These are phyloP conservation scores for Verticillium dahliae DNA, from an alignment of 2,329 filamentous ascomycete species.

Conservation along the genomic window DNA sequence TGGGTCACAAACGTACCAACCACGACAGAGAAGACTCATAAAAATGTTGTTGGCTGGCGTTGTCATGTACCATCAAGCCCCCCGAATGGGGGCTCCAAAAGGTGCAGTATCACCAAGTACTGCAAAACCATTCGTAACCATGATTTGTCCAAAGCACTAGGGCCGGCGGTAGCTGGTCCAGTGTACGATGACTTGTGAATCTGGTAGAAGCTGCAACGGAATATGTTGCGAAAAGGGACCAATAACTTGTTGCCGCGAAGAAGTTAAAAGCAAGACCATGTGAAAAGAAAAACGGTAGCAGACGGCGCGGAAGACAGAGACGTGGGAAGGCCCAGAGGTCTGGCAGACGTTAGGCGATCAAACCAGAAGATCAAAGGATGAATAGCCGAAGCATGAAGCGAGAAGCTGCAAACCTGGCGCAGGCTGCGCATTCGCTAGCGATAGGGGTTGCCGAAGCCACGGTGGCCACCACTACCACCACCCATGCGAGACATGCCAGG, in stretches of 20 bases:
- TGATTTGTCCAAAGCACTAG: constrained; percentile 55
- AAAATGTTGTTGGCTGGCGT: constrained; percentile 1
- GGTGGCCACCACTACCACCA: constrained; percentile 49
- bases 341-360: constrained; percentile 7
- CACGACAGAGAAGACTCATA: background rate
- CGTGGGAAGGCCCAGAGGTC: constrained; percentile 12
- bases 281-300: constrained; percentile 20
- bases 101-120: constrained; percentile 26
- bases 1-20: background rate
- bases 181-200: constrained; percentile 53
- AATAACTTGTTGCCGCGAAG: constrained; percentile 23
- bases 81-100: constrained; percentile 1
- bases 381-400: background rate
- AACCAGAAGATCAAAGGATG: background rate
- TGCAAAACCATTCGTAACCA: constrained; percentile 54
- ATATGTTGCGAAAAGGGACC: constrained; percentile 43
- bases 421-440: constrained; percentile 32
- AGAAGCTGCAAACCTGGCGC: background rate
- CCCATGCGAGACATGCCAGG: constrained; percentile 55
- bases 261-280: constrained; percentile 17
- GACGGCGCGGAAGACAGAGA: constrained; percentile 3
- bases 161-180: constrained; percentile 38
- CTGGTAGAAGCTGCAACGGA: constrained; percentile 45
- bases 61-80: constrained; percentile 5
- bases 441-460: constrained; percentile 48